Evolutionary conservation across 257 asterid genomes (phyloP), one percentile per base, ranked within the genome.

Genomic region (Salvia splendens): DNA sequence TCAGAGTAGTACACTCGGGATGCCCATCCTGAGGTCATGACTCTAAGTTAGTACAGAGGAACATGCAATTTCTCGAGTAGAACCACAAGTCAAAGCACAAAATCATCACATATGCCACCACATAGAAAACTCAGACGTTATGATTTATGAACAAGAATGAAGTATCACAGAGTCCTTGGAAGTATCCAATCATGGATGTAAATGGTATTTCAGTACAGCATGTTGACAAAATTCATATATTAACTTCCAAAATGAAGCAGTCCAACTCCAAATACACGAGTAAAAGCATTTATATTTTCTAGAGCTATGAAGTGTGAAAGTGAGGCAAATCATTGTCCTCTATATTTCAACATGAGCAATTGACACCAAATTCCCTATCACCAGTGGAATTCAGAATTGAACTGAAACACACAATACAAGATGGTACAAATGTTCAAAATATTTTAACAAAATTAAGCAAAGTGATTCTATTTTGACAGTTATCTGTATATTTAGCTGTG

Each of bases 1-100:
- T 94, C 99, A 33, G 99, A 91, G 82, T 88, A 94, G 74, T 81
- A 94, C 61, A 81, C 88, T 68, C 99, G 81, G 6, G 97, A 84
- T 65, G 99, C 99, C 99, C 99, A 94, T 64, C 95, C 99, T 93
- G 75, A 16, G 43, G 80, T 69, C 53, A 55, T 30, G 43, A 72
- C 49, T 62, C n/a, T 52, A 28, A 12, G 68, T 56, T 47, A 66
- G 65, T 56, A 71, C n/a, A 59, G 55, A 61, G 45, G 33, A 67
- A 65, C 51, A 65, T 55, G 51, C 43, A 58, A 51, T 47, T 67
- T 48, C 33, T 68, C 35, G 63, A 67, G 50, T 15, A 41, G 33
- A 43, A 61, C 46, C 67, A 42, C 20, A 53, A 1, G 30, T 24
- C 61, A 47, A 59, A 65, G 52, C 32, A 73, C 17, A 64, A 7